Evolutionary conservation across 495 filamentous ascomycete species (phyloP).

Genomic region (Penicillium goetzii): DNA sequence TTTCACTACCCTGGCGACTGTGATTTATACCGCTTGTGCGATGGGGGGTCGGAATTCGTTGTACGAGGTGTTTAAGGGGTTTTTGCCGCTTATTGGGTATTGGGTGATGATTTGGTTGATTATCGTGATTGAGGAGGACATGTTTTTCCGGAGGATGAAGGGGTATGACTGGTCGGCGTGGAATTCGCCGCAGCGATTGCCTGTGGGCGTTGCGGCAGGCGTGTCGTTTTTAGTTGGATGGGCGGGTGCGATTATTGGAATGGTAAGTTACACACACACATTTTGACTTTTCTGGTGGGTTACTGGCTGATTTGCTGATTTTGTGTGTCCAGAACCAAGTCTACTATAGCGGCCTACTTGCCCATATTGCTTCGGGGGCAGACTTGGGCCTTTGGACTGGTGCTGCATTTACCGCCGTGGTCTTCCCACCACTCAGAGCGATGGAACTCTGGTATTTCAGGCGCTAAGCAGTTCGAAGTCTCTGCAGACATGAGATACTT

Average conservation of each 20-base stretch:
- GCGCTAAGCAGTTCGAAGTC: constrained; percentile 28
- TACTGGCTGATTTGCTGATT: constrained; percentile 5
- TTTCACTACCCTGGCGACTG: constrained; percentile 53
- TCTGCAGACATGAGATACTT: not conserved
- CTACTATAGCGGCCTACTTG: constrained; percentile 54
- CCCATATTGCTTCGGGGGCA: constrained; percentile 39
- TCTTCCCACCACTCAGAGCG: constrained; percentile 49
- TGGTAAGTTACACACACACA: constrained; percentile 39
- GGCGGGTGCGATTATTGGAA: constrained; percentile 54
- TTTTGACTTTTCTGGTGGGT: not conserved
- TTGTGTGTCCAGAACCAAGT: constrained; percentile 42
- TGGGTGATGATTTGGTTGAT: constrained; percentile 54
- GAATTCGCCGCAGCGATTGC: constrained; percentile 46
- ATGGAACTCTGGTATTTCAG: constrained; percentile 44
- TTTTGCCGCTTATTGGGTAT: constrained; percentile 55
- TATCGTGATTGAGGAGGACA: constrained; percentile 49
- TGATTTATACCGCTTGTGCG: constrained; percentile 50
- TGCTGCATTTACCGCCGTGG: constrained; percentile 44
- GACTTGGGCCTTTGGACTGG: constrained; percentile 52
- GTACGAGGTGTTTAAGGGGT: constrained; percentile 52
- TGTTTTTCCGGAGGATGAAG: constrained; percentile 42
- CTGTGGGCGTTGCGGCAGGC: constrained; percentile 51
- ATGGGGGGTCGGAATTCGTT: constrained; percentile 54
- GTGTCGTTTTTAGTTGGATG: constrained; percentile 52
- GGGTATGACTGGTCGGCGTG: constrained; percentile 54